Base-by-base conservation (phyloP, 495 filamentous ascomycete genomes). In the Entonaema liquescens region DNA sequence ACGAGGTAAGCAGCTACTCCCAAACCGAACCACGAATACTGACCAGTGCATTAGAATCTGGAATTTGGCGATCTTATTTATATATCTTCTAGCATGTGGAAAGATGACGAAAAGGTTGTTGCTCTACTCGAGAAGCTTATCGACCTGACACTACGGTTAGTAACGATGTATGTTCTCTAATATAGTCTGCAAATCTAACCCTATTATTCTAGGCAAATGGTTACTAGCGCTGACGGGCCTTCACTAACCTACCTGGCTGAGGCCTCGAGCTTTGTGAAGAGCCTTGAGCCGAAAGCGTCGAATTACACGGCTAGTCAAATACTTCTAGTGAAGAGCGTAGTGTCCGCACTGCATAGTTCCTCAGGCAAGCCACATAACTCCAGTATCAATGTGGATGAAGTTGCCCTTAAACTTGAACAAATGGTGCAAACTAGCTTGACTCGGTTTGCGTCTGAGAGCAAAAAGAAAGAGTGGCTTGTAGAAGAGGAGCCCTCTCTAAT, bases 1-100 rank as follows among this genome's bases (percentile, higher is more conserved):
- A 86, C 60, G 79, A 83, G 52, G 84, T 83, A 77, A 68, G 74
- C 61, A 19, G 21, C 35, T 9, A 3, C 19, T 12, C 7, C 15
- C 8, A 26, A 26, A 11, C 55, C 17, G n/a, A 35, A 38, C n/a
- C 28, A 50, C 12, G 3, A 23, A 38, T 57, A 64, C 62, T 77
- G 54, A 77, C 33, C 2, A 28, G 5, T 63, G 50, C 5, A 17
- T 17, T 40, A 81, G 79, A 74, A 61, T 17, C 81, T 81, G 77
- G 65, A 74, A 31, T 83, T 80, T 29, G 35, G 72, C 17, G 76
- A 81, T 33, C 65, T 83, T 38, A 61, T 79, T 33, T 40, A 72
- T 21, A 60, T 82, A n/a, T 72, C 74, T 40, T 65, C 70, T 17
- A 59, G 67, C 25, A 60, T 78, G 40, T 56, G 63, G 49, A 59